Conservation (phyloP, 73 alveolate species). For the Paraurostyla sp. region DNA sequence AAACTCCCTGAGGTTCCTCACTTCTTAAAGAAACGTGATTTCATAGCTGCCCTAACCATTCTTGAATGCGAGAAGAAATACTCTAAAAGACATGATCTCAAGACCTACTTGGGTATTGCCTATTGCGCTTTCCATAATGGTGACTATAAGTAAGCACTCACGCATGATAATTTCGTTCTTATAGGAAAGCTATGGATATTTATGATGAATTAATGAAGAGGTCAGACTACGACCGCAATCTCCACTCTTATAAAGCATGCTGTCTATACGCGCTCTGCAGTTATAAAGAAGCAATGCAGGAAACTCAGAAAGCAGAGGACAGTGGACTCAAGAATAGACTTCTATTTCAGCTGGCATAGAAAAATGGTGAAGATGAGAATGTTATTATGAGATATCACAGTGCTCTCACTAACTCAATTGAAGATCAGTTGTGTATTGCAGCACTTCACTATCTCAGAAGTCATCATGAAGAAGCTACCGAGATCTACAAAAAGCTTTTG, state of each 20-base stretch:
- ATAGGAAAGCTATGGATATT: constrained; percentile 87
- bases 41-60: constrained; percentile 82
- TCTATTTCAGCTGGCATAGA: constrained; percentile 95
- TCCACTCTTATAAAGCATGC: constrained; percentile 95
- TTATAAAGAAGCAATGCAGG: constrained; percentile 94
- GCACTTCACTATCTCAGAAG: constrained; percentile 96
- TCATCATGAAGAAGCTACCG: constrained; percentile 93
- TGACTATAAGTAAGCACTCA: constrained; percentile 78
- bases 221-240: constrained; percentile 78
- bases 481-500: constrained; percentile 85
- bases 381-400: constrained; percentile 91
- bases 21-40: constrained; percentile 76
- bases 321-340: constrained; percentile 83
- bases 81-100: constrained; percentile 81
- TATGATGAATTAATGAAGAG: constrained; percentile 88
- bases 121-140: constrained; percentile 93
- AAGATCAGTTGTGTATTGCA: constrained; percentile 97
- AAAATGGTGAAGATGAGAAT: constrained; percentile 94
- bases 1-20: constrained; percentile 68
- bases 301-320: constrained; percentile 74
- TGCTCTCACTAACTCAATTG: constrained; percentile 79
- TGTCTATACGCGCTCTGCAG: constrained; percentile 95
- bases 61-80: constrained; percentile 83
- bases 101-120: constrained; percentile 86
- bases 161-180: no score